Evolutionary conservation across 257 asterid species (phyloP).

Genomic region (Sherardia arvensis): DNA sequence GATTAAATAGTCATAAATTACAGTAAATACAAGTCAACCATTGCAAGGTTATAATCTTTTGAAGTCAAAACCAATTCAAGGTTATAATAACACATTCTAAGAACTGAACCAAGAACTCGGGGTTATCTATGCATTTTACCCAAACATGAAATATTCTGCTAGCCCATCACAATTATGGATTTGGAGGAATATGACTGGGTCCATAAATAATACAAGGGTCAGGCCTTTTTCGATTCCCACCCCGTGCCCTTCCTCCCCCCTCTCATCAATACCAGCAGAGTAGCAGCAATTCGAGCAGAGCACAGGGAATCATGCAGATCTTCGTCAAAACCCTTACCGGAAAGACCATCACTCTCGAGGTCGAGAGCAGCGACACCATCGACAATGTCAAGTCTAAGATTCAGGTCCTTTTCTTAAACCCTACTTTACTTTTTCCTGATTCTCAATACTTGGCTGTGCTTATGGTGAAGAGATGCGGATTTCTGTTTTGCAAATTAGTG

Average conservation of each 20-base stretch:
- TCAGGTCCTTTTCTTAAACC: slow-evolving; percentile 3
- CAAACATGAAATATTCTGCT: not conserved
- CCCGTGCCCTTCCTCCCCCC: not conserved
- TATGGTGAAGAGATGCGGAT: not conserved
- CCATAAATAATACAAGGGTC: not conserved
- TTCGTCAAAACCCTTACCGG: slow-evolving; percentile 17
- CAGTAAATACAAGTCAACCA: too few species aligned
- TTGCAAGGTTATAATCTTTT: too few species aligned
- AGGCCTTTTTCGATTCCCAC: not conserved
- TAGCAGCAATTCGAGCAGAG: not conserved
- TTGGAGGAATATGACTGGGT: not conserved
- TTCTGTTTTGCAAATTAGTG: not conserved
- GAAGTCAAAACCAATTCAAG: too few species aligned
- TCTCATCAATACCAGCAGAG: not conserved
- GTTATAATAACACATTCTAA: too few species aligned
- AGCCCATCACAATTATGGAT: not conserved
- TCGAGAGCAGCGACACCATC: slow-evolving; percentile 17
- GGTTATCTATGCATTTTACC: too few species aligned
- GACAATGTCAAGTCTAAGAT: slow-evolving; percentile 15
- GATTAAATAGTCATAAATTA: too few species aligned
- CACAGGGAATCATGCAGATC: slow-evolving; percentile 8
- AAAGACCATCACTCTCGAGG: slow-evolving; percentile 13
- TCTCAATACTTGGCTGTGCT: not conserved
- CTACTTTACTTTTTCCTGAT: not conserved
- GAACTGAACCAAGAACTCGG: too few species aligned